Evolutionary conservation across 306 rosid genomes (phyloP), one percentile per base, ranked within the genome.

Genomic region (Sechiopsis laciniata): DNA sequence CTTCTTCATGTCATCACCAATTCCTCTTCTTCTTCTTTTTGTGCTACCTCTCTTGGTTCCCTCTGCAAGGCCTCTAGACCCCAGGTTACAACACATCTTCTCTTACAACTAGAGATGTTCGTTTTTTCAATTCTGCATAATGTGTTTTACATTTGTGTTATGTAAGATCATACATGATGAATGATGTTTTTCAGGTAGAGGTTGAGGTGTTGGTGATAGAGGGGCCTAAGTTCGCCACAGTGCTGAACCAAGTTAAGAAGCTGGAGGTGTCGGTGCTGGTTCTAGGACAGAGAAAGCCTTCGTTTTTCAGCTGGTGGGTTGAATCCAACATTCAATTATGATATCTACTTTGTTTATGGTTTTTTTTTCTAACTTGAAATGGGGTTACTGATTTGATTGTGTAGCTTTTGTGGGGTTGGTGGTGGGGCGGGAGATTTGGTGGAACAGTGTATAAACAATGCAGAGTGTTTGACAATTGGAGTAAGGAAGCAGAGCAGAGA

Each of bases 401-500:
- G 83, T 89, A 93, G 99, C 87, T 58, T 94, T 2, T 88, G 93
- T 79, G 92, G 97, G 76, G 83, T 72, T n/a, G n/a, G n/a, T 46
- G 81, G 84, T 77, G 72, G 78, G 73, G 64, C 86, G 53, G 96
- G 89, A 68, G 97, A 89, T 77, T 83, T 89, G 76, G 96, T 94
- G 87, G 88, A 91, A 75, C 57, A 84, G 55, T 94, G 99, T 86
- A 91, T 94, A 61, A 79, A 89, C 55, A 81, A 78, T 3, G 92
- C 87, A 57, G 97, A 94, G 79, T 94, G 99, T 79, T 84, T 86
- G 88, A 94, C 99, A 2, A 80, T 94, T 15, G 99, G 99, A 76
- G 99, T 94, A 76, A 87, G 95, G 82, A 94, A 89, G 86, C 90
- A 92, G 78, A 88, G 97, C 86, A 84, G 79, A 26, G 97, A 94